These are phyloP conservation scores for Spizellomyces sp. DNA, from an alignment of 192 early-diverging fungal species.

Conservation along the genomic window DNA sequence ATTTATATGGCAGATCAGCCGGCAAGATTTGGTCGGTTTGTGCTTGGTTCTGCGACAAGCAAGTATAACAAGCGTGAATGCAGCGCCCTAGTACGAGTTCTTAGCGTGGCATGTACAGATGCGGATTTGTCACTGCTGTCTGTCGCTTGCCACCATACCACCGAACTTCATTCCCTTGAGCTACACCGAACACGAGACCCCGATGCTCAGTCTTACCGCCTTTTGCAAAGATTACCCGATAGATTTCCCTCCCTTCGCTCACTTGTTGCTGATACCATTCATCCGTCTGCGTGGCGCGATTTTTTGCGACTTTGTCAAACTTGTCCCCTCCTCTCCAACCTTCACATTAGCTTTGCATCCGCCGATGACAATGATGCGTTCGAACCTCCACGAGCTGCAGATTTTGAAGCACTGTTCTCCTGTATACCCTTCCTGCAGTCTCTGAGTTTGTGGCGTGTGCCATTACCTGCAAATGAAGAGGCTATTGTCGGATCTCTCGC, in stretches of 20 bases:
- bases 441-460: constrained; percentile 32
- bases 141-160: constrained; percentile 32
- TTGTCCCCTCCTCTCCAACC: constrained; percentile 21
- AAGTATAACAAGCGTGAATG: constrained; percentile 31
- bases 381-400: constrained; percentile 3
- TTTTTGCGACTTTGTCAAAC: constrained; percentile 19
- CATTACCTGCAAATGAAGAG: constrained; percentile 20
- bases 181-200: constrained; percentile 5
- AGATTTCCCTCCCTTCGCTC: constrained; percentile 30
- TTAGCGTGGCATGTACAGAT: constrained; percentile 32
- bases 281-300: constrained; percentile 21
- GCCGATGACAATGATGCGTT: constrained; percentile 2
- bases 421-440: constrained; percentile 18
- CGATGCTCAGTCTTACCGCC: constrained; percentile 20
- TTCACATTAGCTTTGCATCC: constrained; percentile 29
- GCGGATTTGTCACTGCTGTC: constrained; percentile 27
- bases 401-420: constrained; percentile 23
- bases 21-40: constrained; percentile 26
- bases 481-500: constrained; percentile 9
- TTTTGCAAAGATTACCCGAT: constrained; percentile 17
- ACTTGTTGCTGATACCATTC: constrained; percentile 25
- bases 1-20: constrained; percentile 31
- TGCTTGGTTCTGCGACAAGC: constrained; percentile 25
- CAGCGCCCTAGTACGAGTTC: constrained; percentile 26
- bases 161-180: constrained; percentile 31